Evolutionary conservation across 2,329 filamentous ascomycete genomes (phyloP).

Genomic region (Ophiosphaerella narmari): DNA sequence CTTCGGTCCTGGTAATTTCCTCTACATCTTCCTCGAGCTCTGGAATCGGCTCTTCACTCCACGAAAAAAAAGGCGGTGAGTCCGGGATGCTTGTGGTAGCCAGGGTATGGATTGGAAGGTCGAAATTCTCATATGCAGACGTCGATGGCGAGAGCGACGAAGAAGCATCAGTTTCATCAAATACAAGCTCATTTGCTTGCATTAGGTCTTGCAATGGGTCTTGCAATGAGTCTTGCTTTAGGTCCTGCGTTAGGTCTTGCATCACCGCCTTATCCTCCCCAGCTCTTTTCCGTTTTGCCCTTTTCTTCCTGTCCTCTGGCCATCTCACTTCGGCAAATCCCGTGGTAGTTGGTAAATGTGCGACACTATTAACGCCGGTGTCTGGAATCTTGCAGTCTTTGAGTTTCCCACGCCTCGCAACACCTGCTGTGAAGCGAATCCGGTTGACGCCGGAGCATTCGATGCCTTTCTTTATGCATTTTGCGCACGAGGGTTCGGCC

Average conservation of each 20-base stretch:
- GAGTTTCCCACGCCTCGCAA: slow-evolving; percentile 23
- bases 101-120: too few relatives aligned
- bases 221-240: too few relatives aligned
- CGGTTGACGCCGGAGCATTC: slow-evolving; percentile 48
- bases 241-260: too few relatives aligned
- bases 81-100: not conserved
- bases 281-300: not conserved
- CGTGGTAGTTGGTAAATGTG: not conserved
- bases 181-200: not conserved
- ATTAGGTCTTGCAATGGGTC: too few relatives aligned
- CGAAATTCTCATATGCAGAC: too few relatives aligned
- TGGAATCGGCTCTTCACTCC: not conserved
- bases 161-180: not conserved
- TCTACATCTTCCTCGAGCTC: slow-evolving; percentile 5
- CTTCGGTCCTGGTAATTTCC: slow-evolving; percentile 6
- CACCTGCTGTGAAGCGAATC: slow-evolving; percentile 44
- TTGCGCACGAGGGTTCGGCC: slow-evolving; percentile 46
- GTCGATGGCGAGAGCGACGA: not conserved
- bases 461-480: slow-evolving; percentile 47
- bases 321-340: slow-evolving; percentile 2
- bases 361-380: not conserved
- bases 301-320: slow-evolving; percentile 1
- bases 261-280: not conserved
- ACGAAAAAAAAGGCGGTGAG: not conserved
- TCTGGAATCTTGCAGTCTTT: slow-evolving; percentile 20